Evolutionary conservation across 2,329 filamentous ascomycete genomes (phyloP).

Genomic region (Neonectria magnoliae): DNA sequence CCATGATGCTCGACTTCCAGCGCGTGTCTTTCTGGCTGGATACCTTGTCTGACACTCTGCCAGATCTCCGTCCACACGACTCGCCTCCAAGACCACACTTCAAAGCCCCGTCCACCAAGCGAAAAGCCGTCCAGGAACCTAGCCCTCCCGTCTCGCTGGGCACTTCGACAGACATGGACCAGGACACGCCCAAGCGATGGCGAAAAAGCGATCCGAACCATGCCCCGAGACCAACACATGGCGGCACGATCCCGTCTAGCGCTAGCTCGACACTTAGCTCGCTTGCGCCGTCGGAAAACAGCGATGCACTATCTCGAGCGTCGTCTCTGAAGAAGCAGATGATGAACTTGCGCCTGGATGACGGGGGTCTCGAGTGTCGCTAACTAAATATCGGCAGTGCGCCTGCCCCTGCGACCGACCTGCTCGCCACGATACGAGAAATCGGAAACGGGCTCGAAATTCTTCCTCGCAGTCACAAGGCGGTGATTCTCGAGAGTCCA

Average conservation of each 20-base stretch:
- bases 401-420: not conserved
- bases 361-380: conserved; percentile 23
- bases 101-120: not conserved
- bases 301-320: conserved; percentile 15
- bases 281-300: not conserved
- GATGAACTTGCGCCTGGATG: conserved; percentile 18
- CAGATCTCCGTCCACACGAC: not conserved
- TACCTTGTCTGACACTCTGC: not conserved
- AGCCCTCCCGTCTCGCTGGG: not conserved
- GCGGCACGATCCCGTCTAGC: not conserved
- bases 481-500: conserved; percentile 9
- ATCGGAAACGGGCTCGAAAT: conserved; percentile 26
- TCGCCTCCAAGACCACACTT: not conserved
- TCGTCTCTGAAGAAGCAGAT: conserved; percentile 32
- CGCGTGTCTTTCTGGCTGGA: not conserved
- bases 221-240: not conserved
- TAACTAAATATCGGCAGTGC: conserved; percentile 10
- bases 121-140: not conserved
- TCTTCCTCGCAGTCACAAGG: conserved; percentile 3
- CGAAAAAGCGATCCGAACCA: not conserved
- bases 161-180: not conserved
- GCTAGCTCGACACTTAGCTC: not conserved
- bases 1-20: not conserved
- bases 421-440: conserved; percentile 23
- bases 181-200: not conserved